A percentile compares a stretch with the other conserved stretches of the same genome.
These are phyloP conservation scores for Xylaria arbuscula DNA, from an alignment of 2,329 filamentous ascomycete genomes.

Conservation along the genomic window DNA sequence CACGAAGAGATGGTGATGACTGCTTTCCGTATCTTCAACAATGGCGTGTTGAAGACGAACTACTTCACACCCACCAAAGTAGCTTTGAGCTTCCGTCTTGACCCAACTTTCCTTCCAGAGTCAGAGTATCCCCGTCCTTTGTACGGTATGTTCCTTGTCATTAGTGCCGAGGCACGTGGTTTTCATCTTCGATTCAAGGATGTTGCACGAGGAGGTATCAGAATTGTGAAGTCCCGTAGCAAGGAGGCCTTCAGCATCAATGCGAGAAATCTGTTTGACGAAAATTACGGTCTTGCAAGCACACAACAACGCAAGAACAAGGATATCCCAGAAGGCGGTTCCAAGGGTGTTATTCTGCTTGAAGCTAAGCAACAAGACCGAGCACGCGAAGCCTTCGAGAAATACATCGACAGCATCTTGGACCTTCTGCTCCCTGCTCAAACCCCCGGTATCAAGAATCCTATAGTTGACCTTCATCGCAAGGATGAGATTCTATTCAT, in stretches of 20 bases:
- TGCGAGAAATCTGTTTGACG: slow-evolving; percentile 93
- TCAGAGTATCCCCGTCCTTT: slow-evolving; percentile 93
- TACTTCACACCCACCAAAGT: slow-evolving; percentile 98
- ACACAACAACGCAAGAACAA: slow-evolving; percentile 99
- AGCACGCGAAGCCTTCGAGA: slow-evolving; percentile 92
- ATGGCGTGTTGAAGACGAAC: slow-evolving; percentile 94
- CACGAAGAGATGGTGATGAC: slow-evolving; percentile 99
- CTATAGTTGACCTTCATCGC: slow-evolving; percentile 93
- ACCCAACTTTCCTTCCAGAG: slow-evolving; percentile 87
- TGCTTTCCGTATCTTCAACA: slow-evolving; percentile 96
- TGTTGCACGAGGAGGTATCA: slow-evolving; percentile 95
- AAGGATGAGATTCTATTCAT: slow-evolving; percentile 98
- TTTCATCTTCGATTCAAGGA: slow-evolving; percentile 98
- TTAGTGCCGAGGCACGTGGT: slow-evolving; percentile 94
- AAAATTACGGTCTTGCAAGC: slow-evolving; percentile 98
- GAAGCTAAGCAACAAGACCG: slow-evolving; percentile 96
- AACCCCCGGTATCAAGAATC: slow-evolving; percentile 98
- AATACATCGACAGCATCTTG: slow-evolving; percentile 99
- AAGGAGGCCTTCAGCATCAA: slow-evolving; percentile 97
- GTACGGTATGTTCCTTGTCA: slow-evolving; percentile 98
- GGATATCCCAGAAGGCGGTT: slow-evolving; percentile 97
- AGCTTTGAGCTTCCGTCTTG: slow-evolving; percentile 93
- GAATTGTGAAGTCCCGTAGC: slow-evolving; percentile 97
- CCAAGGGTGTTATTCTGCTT: slow-evolving; percentile 96
- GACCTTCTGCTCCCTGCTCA: slow-evolving; percentile 90